Evolutionary conservation across 176 grass and related monocot genomes (phyloP), one percentile per base, ranked within the genome.

Genomic region (Zoysia pacifica): DNA sequence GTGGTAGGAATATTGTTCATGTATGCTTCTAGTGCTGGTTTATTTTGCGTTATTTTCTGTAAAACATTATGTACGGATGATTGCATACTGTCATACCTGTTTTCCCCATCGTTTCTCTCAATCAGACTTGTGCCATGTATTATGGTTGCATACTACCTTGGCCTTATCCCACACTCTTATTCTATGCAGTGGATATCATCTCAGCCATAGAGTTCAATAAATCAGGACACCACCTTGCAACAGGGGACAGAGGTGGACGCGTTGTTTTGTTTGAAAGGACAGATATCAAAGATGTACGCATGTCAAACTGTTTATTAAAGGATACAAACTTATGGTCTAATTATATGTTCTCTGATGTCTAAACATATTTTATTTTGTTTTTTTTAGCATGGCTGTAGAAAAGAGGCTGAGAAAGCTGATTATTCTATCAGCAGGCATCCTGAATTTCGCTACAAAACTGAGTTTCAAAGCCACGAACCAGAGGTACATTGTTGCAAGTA

Each of bases 191-290:
- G 77, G 97, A 99, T 77, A 99, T 99, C 78, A 99, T 99, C 81
- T 99, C 97, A 13, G 97, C 93, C 71, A 93, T 99, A 93, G 97
- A 99, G 91, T 99, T 99, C 87, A 88, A 99, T 82, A 93, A 93
- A 90, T 90, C 88, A 73, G 97, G 97, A 20, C 85, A 90, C 71
- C 90, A 99, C 87, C 97, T 99, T 91, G 97, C 97, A 20, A 99
- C 97, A 50, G 97, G 97, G 83, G 97, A 99, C 78, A 90, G 93
- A 86, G 97, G 97, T 65, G 97, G 97, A 15, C 97, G 97, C 48
- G 90, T 99, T 76, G 97, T 99, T 84, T 88, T 99, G 84, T 99
- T 99, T 88, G 97, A 96, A 89, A 93, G 86, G 82, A 86, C 73
- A 52, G 97, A 96, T 80, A 37, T 65, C 63, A 93, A 94, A 76